Evolutionary conservation across 176 grass and related monocot species (phyloP).

Genomic region (Ananas comosus): DNA sequence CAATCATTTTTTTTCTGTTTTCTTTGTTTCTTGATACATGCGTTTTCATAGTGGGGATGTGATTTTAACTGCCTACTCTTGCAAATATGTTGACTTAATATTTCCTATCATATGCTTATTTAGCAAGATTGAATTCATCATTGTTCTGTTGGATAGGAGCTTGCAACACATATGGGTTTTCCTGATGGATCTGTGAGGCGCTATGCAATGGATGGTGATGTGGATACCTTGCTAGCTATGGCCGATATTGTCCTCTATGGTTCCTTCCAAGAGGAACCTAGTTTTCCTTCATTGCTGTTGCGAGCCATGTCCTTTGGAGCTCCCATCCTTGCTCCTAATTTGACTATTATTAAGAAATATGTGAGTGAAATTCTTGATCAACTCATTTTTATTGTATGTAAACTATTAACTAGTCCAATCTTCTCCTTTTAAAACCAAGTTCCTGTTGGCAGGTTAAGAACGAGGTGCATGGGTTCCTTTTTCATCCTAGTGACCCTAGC

Average conservation of each 20-base stretch:
- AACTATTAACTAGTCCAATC: background rate
- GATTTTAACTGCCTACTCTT: background rate
- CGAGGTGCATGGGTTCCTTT: conserved; percentile 66
- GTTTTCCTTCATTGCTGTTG: conserved; percentile 73
- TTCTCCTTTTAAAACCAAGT: background rate
- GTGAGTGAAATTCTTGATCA: conserved; percentile 32
- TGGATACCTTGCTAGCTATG: conserved; percentile 46
- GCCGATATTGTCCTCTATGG: conserved; percentile 74
- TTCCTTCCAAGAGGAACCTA: conserved; percentile 68
- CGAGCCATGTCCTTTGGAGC: conserved; percentile 77
- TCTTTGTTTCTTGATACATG: background rate
- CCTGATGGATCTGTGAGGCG: conserved; percentile 55
- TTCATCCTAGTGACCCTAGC: conserved; percentile 39
- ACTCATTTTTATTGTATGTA: background rate
- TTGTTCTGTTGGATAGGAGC: conserved; percentile 47
- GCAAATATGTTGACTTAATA: background rate
- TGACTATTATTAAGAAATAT: conserved; percentile 79
- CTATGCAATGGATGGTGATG: conserved; percentile 62
- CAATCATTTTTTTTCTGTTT: background rate
- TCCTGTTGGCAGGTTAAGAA: conserved; percentile 52
- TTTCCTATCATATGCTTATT: background rate
- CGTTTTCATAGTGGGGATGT: background rate
- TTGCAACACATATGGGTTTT: conserved; percentile 67
- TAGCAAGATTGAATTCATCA: conserved; percentile 11
- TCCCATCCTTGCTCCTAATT: conserved; percentile 73